phyloP scores from a whole-genome alignment of 257 asterid genomes.

The Solanum chaucha region DNA sequence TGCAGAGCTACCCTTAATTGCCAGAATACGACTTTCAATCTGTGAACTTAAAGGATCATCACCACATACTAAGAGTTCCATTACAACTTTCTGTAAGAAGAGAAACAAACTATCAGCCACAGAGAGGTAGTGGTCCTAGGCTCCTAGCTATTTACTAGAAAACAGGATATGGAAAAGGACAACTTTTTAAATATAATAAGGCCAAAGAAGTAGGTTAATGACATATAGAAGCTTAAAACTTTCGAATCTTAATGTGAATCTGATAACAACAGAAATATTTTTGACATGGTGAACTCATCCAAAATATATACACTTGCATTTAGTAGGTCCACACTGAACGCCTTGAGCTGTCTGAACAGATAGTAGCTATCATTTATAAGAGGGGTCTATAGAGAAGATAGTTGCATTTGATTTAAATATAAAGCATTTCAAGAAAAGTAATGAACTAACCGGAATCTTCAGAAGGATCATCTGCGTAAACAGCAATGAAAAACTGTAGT shows the following conservation, averaged over 20 bases:
- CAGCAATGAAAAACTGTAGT: slow-evolving; percentile 3
- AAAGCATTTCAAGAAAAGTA: slow-evolving; percentile 3
- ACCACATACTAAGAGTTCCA: slow-evolving; percentile 54
- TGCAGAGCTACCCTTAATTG: slow-evolving; percentile 27
- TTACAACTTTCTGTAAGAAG: slow-evolving; percentile 56
- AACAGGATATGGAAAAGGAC: background rate
- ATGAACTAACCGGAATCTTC: slow-evolving; percentile 60
- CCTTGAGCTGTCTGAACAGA: background rate
- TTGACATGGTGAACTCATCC: background rate
- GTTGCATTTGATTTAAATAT: background rate
- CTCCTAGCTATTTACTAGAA: background rate
- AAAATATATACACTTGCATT: background rate
- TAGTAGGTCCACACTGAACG: background rate
- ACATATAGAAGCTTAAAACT: background rate
- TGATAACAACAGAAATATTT: background rate
- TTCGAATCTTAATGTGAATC: background rate
- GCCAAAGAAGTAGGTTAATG: background rate
- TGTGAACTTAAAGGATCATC: slow-evolving; percentile 24
- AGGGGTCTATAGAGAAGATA: background rate
- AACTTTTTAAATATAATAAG: background rate
- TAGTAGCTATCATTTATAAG: background rate
- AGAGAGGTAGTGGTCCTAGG: slow-evolving; percentile 10
- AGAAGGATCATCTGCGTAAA: slow-evolving; percentile 18
- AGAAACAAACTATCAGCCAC: slow-evolving; percentile 6
- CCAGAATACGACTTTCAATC: slow-evolving; percentile 22